A percentile compares a stretch with the other conserved stretches of the same genome.
phyloP scores from a whole-genome alignment of 495 filamentous ascomycete genomes.

The Penicillium goetzii region DNA sequence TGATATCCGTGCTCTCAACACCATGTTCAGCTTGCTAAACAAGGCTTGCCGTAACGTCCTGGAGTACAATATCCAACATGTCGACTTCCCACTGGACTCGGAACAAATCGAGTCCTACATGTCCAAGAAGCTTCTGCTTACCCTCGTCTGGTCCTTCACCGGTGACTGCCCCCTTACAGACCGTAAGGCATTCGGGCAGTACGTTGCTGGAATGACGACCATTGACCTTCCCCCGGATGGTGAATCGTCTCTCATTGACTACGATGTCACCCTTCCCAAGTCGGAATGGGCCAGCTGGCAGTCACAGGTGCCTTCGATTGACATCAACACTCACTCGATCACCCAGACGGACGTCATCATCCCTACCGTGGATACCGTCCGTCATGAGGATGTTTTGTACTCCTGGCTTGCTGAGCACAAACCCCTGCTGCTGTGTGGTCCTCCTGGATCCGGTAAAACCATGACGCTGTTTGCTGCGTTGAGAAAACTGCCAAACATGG shows the following conservation, averaged over 20 bases:
- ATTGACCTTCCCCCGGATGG: conserved; percentile 78
- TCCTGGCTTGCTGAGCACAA: conserved; percentile 99
- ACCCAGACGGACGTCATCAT: conserved; percentile 98
- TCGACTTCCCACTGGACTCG: conserved; percentile 88
- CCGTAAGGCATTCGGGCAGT: conserved; percentile 86
- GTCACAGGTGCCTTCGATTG: conserved; percentile 87
- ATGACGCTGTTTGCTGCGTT: conserved; percentile 99
- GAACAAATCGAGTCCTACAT: conserved; percentile 88
- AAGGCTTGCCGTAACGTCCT: conserved; percentile 88
- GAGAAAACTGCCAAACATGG: conserved; percentile 95
- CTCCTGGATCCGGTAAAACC: conserved; percentile 97
- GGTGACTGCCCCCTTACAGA: conserved; percentile 91
- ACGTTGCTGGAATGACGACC: conserved; percentile 74
- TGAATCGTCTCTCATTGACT: conserved; percentile 89
- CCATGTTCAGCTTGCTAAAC: conserved; percentile 92
- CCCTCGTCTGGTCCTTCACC: conserved; percentile 90
- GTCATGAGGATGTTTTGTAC: conserved; percentile 96
- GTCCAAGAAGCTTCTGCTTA: conserved; percentile 89
- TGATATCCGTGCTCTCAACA: conserved; percentile 83
- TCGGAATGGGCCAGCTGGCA: conserved; percentile 93
- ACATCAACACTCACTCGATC: conserved; percentile 96
- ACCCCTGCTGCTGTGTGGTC: conserved; percentile 92
- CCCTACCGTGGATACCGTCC: conserved; percentile 92
- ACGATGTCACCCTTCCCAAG: conserved; percentile 82
- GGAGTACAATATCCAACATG: conserved; percentile 92